Evolutionary conservation across 257 asterid genomes (phyloP).

Genomic region (Plantago ovata): DNA sequence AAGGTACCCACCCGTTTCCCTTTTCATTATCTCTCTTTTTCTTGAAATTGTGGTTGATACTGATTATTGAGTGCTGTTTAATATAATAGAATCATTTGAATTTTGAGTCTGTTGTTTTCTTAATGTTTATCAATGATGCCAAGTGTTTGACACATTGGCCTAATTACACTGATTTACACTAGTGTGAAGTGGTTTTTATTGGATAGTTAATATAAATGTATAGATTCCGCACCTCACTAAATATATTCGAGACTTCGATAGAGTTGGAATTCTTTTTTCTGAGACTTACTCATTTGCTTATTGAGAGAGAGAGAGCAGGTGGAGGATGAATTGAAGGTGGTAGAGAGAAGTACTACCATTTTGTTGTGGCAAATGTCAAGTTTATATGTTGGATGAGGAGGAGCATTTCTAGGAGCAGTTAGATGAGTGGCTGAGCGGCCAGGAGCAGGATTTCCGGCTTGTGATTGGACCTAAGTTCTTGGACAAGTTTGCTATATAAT

Average conservation of each 20-base stretch:
- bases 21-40: not conserved
- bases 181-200: no score
- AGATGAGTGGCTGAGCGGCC: conserved; percentile 76
- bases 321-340: conserved; percentile 48
- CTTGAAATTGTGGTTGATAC: no score
- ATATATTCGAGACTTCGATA: no score
- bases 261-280: no score
- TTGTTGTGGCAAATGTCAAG: conserved; percentile 88
- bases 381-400: conserved; percentile 98
- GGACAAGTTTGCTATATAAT: conserved; percentile 75
- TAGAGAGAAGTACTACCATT: conserved; percentile 58
- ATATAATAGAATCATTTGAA: no score
- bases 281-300: no score
- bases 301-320: conserved; percentile 23
- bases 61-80: conserved; percentile 4
- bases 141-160: no score
- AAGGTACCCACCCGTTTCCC: conserved; percentile 61
- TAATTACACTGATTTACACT: no score
- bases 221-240: no score
- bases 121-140: no score
- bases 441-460: conserved; percentile 94
- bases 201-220: no score
- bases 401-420: conserved; percentile 92
- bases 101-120: not conserved
- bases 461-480: conserved; percentile 91